A percentile compares a stretch with the other conserved stretches of the same genome.
Conservation (phyloP, 2,329 filamentous ascomycete species). For the Hypocreales sp. region DNA sequence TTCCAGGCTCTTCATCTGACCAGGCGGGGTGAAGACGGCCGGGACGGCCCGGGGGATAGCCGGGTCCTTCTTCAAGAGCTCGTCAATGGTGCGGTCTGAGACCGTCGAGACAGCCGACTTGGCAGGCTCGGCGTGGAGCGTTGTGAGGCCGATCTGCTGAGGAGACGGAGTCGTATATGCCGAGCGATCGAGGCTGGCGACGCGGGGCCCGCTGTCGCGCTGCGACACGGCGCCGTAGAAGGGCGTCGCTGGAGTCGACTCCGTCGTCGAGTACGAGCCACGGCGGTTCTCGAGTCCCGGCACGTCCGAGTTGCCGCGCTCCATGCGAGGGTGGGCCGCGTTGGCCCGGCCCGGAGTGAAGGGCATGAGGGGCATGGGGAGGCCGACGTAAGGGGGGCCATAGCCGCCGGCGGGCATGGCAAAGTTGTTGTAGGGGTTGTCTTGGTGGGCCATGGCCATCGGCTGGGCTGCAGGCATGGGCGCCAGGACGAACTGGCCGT, state of each 20-base stretch:
- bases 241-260: conserved; percentile 50
- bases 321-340: conserved; percentile 27
- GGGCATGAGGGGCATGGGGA: conserved; percentile 26
- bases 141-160: conserved; percentile 34
- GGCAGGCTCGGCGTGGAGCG: conserved; percentile 21
- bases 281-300: conserved; percentile 50
- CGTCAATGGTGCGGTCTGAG: conserved; percentile 40
- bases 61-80: conserved; percentile 60
- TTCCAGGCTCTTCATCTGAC: conserved; percentile 77
- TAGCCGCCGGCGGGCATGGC: conserved; percentile 17
- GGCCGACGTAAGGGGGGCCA: conserved; percentile 19
- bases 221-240: conserved; percentile 44
- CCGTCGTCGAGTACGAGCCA: conserved; percentile 52
- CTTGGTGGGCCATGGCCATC: conserved; percentile 18
- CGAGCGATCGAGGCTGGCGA: conserved; percentile 44
- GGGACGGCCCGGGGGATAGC: conserved; percentile 77
- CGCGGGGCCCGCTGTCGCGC: conserved; percentile 42
- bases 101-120: conserved; percentile 25
- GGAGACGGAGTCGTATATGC: conserved; percentile 54
- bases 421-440: conserved; percentile 17
- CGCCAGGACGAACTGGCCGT: conserved; percentile 22
- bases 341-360: conserved; percentile 36
- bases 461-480: conserved; percentile 18
- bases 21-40: conserved; percentile 71
- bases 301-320: conserved; percentile 35